Evolutionary conservation across 768 basidiomycete genomes (phyloP), one percentile per base, ranked within the genome.

Genomic region (Tephrocybe sp.): DNA sequence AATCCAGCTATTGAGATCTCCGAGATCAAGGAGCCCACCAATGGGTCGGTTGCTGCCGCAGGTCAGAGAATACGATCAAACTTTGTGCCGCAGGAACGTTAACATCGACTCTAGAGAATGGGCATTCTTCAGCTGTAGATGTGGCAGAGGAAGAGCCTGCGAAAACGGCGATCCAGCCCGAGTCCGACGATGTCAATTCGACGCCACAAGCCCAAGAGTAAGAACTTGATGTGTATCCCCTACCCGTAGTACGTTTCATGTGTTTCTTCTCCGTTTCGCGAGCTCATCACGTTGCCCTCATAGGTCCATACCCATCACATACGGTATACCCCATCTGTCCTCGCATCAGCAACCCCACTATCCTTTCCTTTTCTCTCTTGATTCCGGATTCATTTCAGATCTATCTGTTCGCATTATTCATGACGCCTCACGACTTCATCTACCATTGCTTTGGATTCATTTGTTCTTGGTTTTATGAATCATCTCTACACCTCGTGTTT

Each of bases 401-500:
- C 25, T 8, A 34, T 26, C 35, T 9, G 25, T 51, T 36, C 19
- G 38, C 7, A 37, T 37, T 19, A 19, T 44, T 21, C 12, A 30
- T 38, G 18, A 4, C 38, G 41, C 30, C 35, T 55, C 37, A 48
- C 26, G 45, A 44, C 42, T 47, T 40, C 30, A 40, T 48, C 19
- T 39, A 47, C 47, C 40, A 28, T 36, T 38, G 11, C 7, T 25
- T 26, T 7, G 12, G 21, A 40, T 5, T 5, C 21, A 8, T 32
- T 24, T 35, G 26, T 21, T 25, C 40, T 34, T 36, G 12, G 42
- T 34, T 49, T 26, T 37, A 37, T 41, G 47, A 38, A 21, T 35
- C 34, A 44, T 50, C 27, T 43, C 27, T 43, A 30, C 34, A 2
- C 25, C 18, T 37, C 31, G 36, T n/a, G 31, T 39, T 32, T 32